phyloP scores from a whole-genome alignment of 2,329 filamentous ascomycete species.

The Orbilia javanica region DNA sequence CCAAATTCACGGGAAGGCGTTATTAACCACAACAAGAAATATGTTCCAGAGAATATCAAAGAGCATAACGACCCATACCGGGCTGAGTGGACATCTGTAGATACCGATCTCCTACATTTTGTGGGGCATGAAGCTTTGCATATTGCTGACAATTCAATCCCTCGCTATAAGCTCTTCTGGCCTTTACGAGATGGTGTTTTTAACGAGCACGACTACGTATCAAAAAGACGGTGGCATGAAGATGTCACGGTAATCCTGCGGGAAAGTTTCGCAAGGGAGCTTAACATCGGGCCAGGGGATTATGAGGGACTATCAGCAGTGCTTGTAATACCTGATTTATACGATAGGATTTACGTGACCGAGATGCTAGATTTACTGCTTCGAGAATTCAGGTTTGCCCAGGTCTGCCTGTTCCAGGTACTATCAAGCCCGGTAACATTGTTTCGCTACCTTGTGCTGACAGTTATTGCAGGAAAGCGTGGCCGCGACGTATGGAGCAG shows the following conservation, averaged over 20 bases:
- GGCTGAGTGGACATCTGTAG: slow-evolving; percentile 93
- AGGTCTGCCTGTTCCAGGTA: slow-evolving; percentile 87
- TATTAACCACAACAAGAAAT: slow-evolving; percentile 90
- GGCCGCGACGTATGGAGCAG: slow-evolving; percentile 92
- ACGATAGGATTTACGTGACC: slow-evolving; percentile 92
- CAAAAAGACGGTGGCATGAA: slow-evolving; percentile 82
- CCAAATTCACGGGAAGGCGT: slow-evolving; percentile 98
- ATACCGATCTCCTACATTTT: slow-evolving; percentile 80
- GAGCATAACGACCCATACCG: slow-evolving; percentile 95
- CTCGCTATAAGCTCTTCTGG: slow-evolving; percentile 93
- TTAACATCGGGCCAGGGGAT: slow-evolving; percentile 82
- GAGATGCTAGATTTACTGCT: slow-evolving; percentile 86
- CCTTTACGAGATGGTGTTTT: slow-evolving; percentile 87
- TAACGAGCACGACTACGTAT: slow-evolving; percentile 89
- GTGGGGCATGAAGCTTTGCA: slow-evolving; percentile 85
- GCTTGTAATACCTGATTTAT: slow-evolving; percentile 96
- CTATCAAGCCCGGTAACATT: not conserved
- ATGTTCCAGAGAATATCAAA: slow-evolving; percentile 85
- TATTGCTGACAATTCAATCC: slow-evolving; percentile 87
- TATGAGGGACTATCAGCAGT: slow-evolving; percentile 94
- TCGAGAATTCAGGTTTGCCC: slow-evolving; percentile 87
- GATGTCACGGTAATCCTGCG: slow-evolving; percentile 90
- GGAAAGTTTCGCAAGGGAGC: slow-evolving; percentile 84
- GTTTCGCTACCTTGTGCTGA: not conserved
- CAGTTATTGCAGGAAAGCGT: slow-evolving; percentile 77